phyloP scores from a whole-genome alignment of 805 yeast species.

The Yamadazyma akitaensis region DNA sequence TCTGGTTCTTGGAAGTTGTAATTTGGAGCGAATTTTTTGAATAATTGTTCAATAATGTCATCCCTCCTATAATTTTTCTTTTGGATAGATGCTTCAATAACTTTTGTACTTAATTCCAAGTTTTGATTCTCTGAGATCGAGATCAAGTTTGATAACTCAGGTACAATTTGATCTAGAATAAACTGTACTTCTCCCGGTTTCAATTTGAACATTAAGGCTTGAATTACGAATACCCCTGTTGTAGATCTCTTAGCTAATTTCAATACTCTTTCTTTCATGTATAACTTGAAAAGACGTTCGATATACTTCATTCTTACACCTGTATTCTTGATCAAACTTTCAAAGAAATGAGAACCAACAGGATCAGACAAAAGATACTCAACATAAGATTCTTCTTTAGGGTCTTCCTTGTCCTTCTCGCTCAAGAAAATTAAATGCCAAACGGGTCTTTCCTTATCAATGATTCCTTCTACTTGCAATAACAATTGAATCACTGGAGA shows the following conservation, averaged over 20 bases:
- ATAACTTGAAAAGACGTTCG: conserved; percentile 63
- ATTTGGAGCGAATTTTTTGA: conserved; percentile 41
- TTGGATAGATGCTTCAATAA: conserved; percentile 62
- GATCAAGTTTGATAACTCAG: conserved; percentile 58
- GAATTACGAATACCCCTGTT: conserved; percentile 81
- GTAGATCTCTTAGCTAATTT: conserved; percentile 77
- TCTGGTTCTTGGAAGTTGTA: conserved; percentile 20
- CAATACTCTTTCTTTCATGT: conserved; percentile 70
- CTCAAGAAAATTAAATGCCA: conserved; percentile 62
- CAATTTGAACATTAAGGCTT: conserved; percentile 62
- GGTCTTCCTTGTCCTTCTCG: conserved; percentile 48
- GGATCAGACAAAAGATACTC: conserved; percentile 81
- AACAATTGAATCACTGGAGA: conserved; percentile 85
- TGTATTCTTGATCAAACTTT: conserved; percentile 62
- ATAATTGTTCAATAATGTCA: conserved; percentile 50
- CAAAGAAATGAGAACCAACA: conserved; percentile 91
- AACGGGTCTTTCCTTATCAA: conserved; percentile 66
- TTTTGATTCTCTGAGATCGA: conserved; percentile 52
- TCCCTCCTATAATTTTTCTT: conserved; percentile 58
- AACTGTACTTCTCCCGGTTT: conserved; percentile 60
- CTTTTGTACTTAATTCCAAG: conserved; percentile 62
- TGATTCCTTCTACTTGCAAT: conserved; percentile 76
- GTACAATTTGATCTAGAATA: conserved; percentile 62
- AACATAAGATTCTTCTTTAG: conserved; percentile 73
- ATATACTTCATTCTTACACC: conserved; percentile 61